phyloP scores from a whole-genome alignment of 2,329 filamentous ascomycete genomes.

The Colletotrichum orchidophilum region DNA sequence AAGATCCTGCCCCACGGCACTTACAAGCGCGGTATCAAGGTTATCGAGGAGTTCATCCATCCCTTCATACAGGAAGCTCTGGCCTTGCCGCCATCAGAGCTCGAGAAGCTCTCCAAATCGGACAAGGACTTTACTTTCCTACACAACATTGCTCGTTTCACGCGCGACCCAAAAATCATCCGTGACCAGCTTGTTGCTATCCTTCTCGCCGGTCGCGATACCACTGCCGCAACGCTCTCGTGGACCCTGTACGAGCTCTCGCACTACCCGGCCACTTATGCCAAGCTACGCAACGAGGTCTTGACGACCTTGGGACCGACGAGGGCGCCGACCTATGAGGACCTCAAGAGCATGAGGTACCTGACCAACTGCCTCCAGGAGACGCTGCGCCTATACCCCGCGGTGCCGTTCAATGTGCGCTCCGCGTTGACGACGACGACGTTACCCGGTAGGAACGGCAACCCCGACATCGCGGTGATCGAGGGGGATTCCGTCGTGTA shows the following conservation, averaged over 20 bases:
- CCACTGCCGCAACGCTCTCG: slow-evolving; percentile 59
- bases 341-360: slow-evolving; percentile 74
- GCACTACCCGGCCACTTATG: slow-evolving; percentile 50
- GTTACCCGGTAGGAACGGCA: slow-evolving; percentile 60
- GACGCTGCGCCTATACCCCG: slow-evolving; percentile 79
- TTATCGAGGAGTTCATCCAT: slow-evolving; percentile 75
- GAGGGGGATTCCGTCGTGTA: slow-evolving; percentile 59
- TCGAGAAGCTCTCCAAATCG: slow-evolving; percentile 74
- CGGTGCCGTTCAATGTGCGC: slow-evolving; percentile 83
- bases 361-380: slow-evolving; percentile 79
- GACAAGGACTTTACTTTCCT: slow-evolving; percentile 78
- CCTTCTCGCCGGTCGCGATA: slow-evolving; percentile 68
- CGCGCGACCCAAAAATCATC: slow-evolving; percentile 68
- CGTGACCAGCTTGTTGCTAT: slow-evolving; percentile 82
- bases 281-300: slow-evolving; percentile 52
- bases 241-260: slow-evolving; percentile 57
- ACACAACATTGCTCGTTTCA: slow-evolving; percentile 78
- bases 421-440: slow-evolving; percentile 77
- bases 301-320: slow-evolving; percentile 58
- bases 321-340: slow-evolving; percentile 38
- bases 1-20: slow-evolving; percentile 64
- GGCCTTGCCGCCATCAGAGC: slow-evolving; percentile 68
- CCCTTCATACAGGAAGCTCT: slow-evolving; percentile 75
- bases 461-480: slow-evolving; percentile 53
- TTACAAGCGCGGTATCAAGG: slow-evolving; percentile 70